A percentile compares a stretch with the other conserved stretches of the same genome.
phyloP scores from a whole-genome alignment of 148 eudicot genomes.

The Rhododendron mucronatum region DNA sequence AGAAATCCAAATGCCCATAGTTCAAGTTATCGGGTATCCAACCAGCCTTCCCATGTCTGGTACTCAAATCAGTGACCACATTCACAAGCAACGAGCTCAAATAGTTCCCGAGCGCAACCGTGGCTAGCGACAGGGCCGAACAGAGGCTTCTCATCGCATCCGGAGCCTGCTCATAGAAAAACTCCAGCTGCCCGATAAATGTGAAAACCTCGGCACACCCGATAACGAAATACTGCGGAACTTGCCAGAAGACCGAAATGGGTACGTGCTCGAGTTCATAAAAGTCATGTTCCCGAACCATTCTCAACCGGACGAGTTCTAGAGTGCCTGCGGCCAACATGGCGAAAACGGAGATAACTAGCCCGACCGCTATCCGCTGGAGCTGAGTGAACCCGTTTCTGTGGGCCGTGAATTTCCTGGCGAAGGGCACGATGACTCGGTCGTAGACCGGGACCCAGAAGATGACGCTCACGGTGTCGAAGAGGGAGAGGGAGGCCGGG shows the following conservation, averaged over 20 bases:
- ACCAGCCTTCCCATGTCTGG: slow-evolving; percentile 44
- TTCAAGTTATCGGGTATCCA: slow-evolving; percentile 71
- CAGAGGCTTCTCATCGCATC: slow-evolving; percentile 70
- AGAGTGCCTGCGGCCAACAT: slow-evolving; percentile 47
- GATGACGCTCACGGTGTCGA: slow-evolving; percentile 58
- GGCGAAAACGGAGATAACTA: slow-evolving; percentile 37
- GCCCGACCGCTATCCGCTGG: slow-evolving; percentile 57
- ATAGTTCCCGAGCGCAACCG: slow-evolving; percentile 47
- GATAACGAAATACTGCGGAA: slow-evolving; percentile 55
- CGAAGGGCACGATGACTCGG: slow-evolving; percentile 30
- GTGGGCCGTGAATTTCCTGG: slow-evolving; percentile 37
- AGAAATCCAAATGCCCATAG: slow-evolving; percentile 57
- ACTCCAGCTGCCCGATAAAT: slow-evolving; percentile 54
- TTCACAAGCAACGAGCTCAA: slow-evolving; percentile 44
- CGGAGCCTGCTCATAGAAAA: slow-evolving; percentile 71
- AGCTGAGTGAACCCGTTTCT: slow-evolving; percentile 51
- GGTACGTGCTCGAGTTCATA: slow-evolving; percentile 36
- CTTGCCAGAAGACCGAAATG: slow-evolving; percentile 64
- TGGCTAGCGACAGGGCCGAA: slow-evolving; percentile 55
- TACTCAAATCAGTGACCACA: slow-evolving; percentile 42
- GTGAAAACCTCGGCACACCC: slow-evolving; percentile 68
- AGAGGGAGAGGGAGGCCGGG: slow-evolving; percentile 52
- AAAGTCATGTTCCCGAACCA: slow-evolving; percentile 33
- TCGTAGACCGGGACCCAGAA: slow-evolving; percentile 58
- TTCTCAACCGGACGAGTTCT: slow-evolving; percentile 43